phyloP scores from a whole-genome alignment of 179 eudicot genomes.

The Silene coronaria region DNA sequence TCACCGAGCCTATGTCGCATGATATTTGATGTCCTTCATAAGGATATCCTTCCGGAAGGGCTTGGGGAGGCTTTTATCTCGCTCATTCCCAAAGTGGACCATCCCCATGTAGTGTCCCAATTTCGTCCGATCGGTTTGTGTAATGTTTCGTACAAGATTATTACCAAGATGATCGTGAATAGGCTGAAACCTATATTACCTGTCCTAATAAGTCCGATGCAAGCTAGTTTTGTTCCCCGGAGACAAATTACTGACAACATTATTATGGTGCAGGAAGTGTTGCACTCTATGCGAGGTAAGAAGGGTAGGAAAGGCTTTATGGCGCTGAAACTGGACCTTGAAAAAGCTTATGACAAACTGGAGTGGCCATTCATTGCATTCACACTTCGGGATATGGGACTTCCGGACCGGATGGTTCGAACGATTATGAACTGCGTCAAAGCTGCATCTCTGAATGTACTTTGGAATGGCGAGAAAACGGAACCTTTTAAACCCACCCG shows the following conservation, averaged over 20 bases:
- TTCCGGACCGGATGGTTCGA: too few relatives aligned
- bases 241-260: constrained; percentile 10
- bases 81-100: background rate
- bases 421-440: too few relatives aligned
- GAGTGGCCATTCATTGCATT: background rate
- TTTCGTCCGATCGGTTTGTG: background rate
- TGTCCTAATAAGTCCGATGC: background rate
- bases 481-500: too few relatives aligned
- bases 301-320: background rate
- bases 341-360: constrained; percentile 6
- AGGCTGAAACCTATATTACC: background rate
- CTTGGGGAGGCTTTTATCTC: background rate
- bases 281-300: background rate
- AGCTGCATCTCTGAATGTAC: too few relatives aligned
- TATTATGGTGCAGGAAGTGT: background rate
- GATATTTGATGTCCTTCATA: too few relatives aligned
- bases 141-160: background rate
- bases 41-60: too few relatives aligned
- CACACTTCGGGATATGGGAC: too few relatives aligned
- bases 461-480: too few relatives aligned
- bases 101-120: background rate
- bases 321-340: background rate
- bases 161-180: constrained; percentile 1
- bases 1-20: background rate
- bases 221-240: constrained; percentile 1